phyloP scores from a whole-genome alignment of 768 basidiomycete species.

The Lactarius vividus region DNA sequence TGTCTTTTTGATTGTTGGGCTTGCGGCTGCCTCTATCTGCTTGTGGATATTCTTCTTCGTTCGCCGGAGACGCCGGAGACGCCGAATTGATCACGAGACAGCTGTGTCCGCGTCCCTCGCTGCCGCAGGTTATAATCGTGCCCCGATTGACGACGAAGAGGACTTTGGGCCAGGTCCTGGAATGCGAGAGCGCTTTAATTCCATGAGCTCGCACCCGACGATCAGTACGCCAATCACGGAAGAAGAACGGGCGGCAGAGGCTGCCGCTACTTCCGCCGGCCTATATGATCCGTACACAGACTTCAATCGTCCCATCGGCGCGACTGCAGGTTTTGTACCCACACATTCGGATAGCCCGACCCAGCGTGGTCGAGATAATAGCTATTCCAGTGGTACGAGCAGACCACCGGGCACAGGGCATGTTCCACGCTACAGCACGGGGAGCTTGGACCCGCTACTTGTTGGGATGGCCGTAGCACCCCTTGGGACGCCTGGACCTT shows the following conservation, averaged over 20 bases:
- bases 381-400: constrained; percentile 33
- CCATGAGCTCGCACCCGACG: constrained; percentile 27
- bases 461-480: constrained; percentile 30
- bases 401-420: constrained; percentile 36
- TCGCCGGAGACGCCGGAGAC: constrained; percentile 60
- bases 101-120: constrained; percentile 70
- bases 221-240: constrained; percentile 27
- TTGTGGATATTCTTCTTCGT: constrained; percentile 71
- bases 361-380: constrained; percentile 31
- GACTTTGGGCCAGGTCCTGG: constrained; percentile 26
- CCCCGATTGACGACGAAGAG: constrained; percentile 55
- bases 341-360: constrained; percentile 50
- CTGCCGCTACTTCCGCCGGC: background rate
- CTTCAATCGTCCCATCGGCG: constrained; percentile 30
- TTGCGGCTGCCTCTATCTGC: constrained; percentile 66
- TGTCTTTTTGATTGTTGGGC: constrained; percentile 86
- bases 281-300: constrained; percentile 23
- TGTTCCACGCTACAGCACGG: constrained; percentile 48
- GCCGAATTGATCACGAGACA: constrained; percentile 62
- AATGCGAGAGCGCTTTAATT: constrained; percentile 30
- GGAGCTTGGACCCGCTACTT: constrained; percentile 61
- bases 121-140: constrained; percentile 66
- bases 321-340: constrained; percentile 42
- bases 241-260: constrained; percentile 20
- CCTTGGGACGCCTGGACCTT: background rate